Conservation (phyloP, 2,329 filamentous ascomycete species). For the Pseudogymnoascus sp. region DNA sequence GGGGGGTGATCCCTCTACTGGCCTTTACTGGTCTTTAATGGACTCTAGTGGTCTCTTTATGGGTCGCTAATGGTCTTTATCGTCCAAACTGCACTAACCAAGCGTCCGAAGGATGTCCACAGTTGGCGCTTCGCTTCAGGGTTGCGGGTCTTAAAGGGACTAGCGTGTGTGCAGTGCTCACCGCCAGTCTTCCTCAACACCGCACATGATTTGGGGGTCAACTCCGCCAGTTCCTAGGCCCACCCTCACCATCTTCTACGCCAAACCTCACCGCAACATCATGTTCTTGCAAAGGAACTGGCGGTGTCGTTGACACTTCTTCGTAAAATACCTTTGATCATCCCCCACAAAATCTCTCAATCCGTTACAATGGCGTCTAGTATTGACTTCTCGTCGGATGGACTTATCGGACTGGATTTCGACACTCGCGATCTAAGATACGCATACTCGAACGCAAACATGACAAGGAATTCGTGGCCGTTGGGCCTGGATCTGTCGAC, state of each 20-base stretch:
- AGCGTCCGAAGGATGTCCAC: not conserved
- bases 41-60: no score
- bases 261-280: slow-evolving; percentile 27
- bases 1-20: not conserved
- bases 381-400: slow-evolving; percentile 56
- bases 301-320: slow-evolving; percentile 28
- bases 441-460: slow-evolving; percentile 40
- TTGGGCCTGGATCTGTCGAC: slow-evolving; percentile 28
- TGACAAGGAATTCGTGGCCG: slow-evolving; percentile 29
- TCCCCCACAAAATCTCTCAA: slow-evolving; percentile 21
- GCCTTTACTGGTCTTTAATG: no score
- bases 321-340: slow-evolving; percentile 40
- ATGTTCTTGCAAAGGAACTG: slow-evolving; percentile 25
- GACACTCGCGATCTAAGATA: slow-evolving; percentile 48
- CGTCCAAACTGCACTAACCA: not conserved
- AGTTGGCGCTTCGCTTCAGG: slow-evolving; percentile 5
- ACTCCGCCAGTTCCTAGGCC: slow-evolving; percentile 17
- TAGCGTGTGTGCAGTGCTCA: slow-evolving; percentile 7
- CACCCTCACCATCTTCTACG: slow-evolving; percentile 24
- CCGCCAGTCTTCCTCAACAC: slow-evolving; percentile 10
- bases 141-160: not conserved
- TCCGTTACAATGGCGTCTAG: slow-evolving; percentile 40
- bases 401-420: slow-evolving; percentile 53
- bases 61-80: not conserved
- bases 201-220: slow-evolving; percentile 3